Evolutionary conservation across 2,329 filamentous ascomycete species (phyloP).

Genomic region (Monilinia fructigena): DNA sequence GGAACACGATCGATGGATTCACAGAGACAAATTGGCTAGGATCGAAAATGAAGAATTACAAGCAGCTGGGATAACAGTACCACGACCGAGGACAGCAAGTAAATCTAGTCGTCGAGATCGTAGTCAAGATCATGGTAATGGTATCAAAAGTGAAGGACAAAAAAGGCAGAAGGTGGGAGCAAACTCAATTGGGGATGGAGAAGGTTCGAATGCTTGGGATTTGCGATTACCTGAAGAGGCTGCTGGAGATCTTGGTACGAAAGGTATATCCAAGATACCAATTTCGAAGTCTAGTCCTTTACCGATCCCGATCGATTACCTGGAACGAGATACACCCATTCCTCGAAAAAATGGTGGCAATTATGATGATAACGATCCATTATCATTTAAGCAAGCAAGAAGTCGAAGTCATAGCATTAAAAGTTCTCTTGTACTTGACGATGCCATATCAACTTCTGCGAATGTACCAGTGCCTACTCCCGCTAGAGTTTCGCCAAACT

Average conservation of each 20-base stretch:
- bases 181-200: conserved; percentile 44
- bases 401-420: conserved; percentile 69
- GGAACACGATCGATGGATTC: conserved; percentile 77
- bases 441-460: conserved; percentile 44
- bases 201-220: conserved; percentile 61
- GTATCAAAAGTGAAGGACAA: conserved; percentile 43
- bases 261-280: conserved; percentile 78
- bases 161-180: conserved; percentile 41
- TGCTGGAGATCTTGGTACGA: conserved; percentile 57
- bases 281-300: conserved; percentile 76
- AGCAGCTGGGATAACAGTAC: conserved; percentile 68
- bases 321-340: conserved; percentile 71
- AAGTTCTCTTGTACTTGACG: conserved; percentile 47
- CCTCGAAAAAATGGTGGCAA: conserved; percentile 59
- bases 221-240: conserved; percentile 76
- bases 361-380: conserved; percentile 55
- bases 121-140: conserved; percentile 38
- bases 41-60: conserved; percentile 81
- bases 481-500: conserved; percentile 24
- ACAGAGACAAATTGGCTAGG: conserved; percentile 76
- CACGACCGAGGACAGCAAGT: conserved; percentile 53
- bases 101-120: conserved; percentile 46
- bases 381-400: conserved; percentile 61
- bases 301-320: conserved; percentile 68
- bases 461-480: conserved; percentile 38